Conservation (phyloP, 441 rosid species). For the Brassica balearica region DNA sequence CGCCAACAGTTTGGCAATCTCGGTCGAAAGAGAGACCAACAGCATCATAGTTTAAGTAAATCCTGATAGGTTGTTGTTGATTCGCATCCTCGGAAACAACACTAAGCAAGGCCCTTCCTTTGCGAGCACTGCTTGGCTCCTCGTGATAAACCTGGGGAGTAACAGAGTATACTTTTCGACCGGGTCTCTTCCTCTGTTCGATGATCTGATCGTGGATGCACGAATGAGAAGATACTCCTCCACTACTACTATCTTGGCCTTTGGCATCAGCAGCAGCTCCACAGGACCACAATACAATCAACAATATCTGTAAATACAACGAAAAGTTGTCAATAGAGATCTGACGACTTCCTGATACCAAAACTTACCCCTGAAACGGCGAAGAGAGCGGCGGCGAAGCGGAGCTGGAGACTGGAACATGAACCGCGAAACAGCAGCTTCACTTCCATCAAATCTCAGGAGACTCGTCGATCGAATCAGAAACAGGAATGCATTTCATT, state of each 20-base stretch:
- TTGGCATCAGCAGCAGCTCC: conserved; percentile 57
- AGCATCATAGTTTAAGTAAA: conserved; percentile 96
- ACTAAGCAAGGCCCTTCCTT: conserved; percentile 84
- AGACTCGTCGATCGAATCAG: conserved; percentile 45
- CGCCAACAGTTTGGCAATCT: conserved; percentile 87
- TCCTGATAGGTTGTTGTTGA: conserved; percentile 93
- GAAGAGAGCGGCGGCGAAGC: conserved; percentile 47
- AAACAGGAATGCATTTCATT: conserved; percentile 37
- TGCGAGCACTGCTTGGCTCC: conserved; percentile 50
- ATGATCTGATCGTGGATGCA: conserved; percentile 97
- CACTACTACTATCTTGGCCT: too few relatives aligned
- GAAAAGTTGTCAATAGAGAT: background rate
- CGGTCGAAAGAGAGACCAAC: conserved; percentile 95
- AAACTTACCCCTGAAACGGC: conserved; percentile 61
- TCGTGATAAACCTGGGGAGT: conserved; percentile 90
- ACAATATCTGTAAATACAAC: conserved; percentile 49
- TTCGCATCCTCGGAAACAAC: conserved; percentile 49
- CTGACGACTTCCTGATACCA: too few relatives aligned
- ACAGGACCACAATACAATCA: conserved; percentile 54
- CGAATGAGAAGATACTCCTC: conserved; percentile 71
- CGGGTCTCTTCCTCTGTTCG: conserved; percentile 87
- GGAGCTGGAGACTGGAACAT: conserved; percentile 53
- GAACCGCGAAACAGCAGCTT: conserved; percentile 54
- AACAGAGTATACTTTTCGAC: conserved; percentile 80
- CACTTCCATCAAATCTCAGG: conserved; percentile 74